phyloP scores from a whole-genome alignment of 805 yeast genomes.

The Candida khao-thaluensis region DNA sequence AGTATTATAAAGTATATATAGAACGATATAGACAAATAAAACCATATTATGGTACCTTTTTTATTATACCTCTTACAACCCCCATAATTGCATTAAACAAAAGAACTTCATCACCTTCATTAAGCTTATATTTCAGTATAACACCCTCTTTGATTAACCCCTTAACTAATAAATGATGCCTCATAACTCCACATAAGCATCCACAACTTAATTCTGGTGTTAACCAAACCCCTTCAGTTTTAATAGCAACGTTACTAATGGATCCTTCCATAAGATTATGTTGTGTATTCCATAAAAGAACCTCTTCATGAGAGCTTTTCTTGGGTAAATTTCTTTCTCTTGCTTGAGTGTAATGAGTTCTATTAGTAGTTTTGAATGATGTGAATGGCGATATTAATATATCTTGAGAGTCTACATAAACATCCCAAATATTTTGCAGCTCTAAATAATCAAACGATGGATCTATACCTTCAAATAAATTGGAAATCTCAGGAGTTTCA shows the following conservation, averaged over 20 bases:
- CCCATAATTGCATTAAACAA: constrained; percentile 86
- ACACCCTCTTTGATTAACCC: constrained; percentile 54
- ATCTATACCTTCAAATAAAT: constrained; percentile 32
- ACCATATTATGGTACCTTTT: not conserved
- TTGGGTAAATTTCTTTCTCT: constrained; percentile 49
- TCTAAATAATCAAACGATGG: constrained; percentile 10
- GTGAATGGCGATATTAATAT: constrained; percentile 66
- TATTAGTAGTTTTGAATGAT: constrained; percentile 79
- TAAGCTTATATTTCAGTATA: constrained; percentile 45
- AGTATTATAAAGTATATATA: not conserved
- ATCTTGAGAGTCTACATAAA: constrained; percentile 57
- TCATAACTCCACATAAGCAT: constrained; percentile 79
- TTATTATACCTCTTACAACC: constrained; percentile 56
- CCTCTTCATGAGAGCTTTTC: constrained; percentile 58
- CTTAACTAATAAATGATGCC: constrained; percentile 60
- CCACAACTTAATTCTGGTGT: constrained; percentile 83
- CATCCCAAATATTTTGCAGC: constrained; percentile 45
- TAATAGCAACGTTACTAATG: constrained; percentile 74
- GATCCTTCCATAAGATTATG: constrained; percentile 75
- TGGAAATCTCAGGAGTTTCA: constrained; percentile 22
- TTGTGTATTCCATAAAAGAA: constrained; percentile 57
- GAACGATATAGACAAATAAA: not conserved
- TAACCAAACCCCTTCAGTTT: constrained; percentile 50
- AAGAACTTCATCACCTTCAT: constrained; percentile 66
- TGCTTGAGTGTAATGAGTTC: constrained; percentile 63